Percentiles rank a stretch among this genome's conserved stretches.
Conservation (phyloP, 352 stramenopile genomes). For the Globisporangium nagaii region DNA sequence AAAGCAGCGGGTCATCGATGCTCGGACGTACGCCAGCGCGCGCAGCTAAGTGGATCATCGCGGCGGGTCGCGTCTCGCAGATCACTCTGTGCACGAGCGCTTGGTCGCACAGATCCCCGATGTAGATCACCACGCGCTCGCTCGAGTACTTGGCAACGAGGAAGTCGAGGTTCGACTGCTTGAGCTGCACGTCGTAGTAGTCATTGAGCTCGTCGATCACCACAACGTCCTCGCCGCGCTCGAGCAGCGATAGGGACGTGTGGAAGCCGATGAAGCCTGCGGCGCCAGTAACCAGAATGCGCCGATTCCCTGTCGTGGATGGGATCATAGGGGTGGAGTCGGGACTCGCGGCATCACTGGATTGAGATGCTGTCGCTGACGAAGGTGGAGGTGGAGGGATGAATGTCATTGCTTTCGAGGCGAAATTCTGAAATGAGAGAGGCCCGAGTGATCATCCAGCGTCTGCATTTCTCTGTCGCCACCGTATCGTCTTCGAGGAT, state of each 20-base stretch:
- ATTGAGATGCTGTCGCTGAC: too few species aligned
- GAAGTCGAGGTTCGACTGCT: slow-evolving; percentile 92
- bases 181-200: slow-evolving; percentile 98
- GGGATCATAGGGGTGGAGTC: slow-evolving; percentile 13
- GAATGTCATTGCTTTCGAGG: not conserved
- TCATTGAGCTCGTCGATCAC: slow-evolving; percentile 99
- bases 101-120: slow-evolving; percentile 94
- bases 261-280: slow-evolving; percentile 97
- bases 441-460: too few species aligned
- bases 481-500: not conserved
- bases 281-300: slow-evolving; percentile 88
- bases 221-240: slow-evolving; percentile 89
- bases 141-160: slow-evolving; percentile 52
- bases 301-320: slow-evolving; percentile 16
- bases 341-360: too few species aligned
- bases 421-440: not conserved
- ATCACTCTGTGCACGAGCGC: slow-evolving; percentile 89
- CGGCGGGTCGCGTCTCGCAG: slow-evolving; percentile 70
- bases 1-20: slow-evolving; percentile 97
- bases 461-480: too few species aligned
- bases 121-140: slow-evolving; percentile 69
- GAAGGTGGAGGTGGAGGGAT: not conserved
- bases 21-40: slow-evolving; percentile 95
- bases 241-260: slow-evolving; percentile 87
- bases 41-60: slow-evolving; percentile 95